Evolutionary conservation across 768 basidiomycete species (phyloP), one percentile per base, ranked within the genome.

Genomic region (Cubamyces lactineus): DNA sequence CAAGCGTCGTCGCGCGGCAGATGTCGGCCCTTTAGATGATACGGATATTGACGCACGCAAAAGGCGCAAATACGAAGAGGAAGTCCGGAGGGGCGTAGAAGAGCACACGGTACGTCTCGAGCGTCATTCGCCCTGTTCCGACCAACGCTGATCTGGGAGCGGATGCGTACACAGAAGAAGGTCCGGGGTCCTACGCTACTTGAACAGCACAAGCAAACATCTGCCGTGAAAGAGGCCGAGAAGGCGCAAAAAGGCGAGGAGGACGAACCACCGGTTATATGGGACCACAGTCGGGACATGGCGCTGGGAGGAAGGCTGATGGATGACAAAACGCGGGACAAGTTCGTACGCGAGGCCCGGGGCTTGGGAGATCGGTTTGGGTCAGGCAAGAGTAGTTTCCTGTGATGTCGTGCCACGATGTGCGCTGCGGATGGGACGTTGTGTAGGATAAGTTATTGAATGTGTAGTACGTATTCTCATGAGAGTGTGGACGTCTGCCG

Each of bases 201-300:
- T 19, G 59, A 69, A 3, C 83, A 78, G 77, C 71, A 74, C 78
- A 46, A 85, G 84, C 28, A 84, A 79, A 42, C 75, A 19, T 79
- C 86, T 0, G 62, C 70, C 0, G 62, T 74, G 40, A 63, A 74
- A 53, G 60, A 57, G 66, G 76, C 69, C 66, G 70, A 56, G 66
- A 77, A 73, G 69, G 70, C 72, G 75, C 75, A 66, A 66, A 72
- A 71, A 59, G 76, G 76, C n/a, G 64, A 78, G 16, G 79, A 85
- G 26, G 84, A 86, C 34, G 83, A 84, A 34, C 77, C 82, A 0
- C 76, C 84, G 0, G 87, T 71, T 0, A 92, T 98, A 26, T 98
- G 96, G 96, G 96, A 99, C 67, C 94, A 92, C 69, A 79, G 86
- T 39, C 81, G 94, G 28, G 94, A 96, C 73, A 97, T 99, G 95